Base-by-base conservation (phyloP, 169 alveolate species). In the Plasmodium falciparum region DNA sequence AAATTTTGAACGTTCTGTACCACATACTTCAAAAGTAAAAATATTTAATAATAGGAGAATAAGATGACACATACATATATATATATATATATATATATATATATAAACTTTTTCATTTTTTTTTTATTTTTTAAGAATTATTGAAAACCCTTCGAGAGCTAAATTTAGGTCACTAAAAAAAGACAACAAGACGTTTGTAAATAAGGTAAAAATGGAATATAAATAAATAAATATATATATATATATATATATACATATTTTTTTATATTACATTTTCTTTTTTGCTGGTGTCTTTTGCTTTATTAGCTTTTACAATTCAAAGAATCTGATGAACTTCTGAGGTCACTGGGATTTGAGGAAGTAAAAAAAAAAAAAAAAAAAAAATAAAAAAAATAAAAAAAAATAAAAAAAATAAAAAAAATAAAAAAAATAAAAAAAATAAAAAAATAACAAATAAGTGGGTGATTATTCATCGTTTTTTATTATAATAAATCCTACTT, bases 21-120 rank as follows among this genome's bases (percentile, higher is more conserved):
- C 89, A 76, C 54, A 76, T 76, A 50, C 69, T 76, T 76, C 76
- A 66, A 66, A 76, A 76, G 89, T 76, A 76, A 76, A 76, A 76
- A 59, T 29, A 29, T 24, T 15, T 49, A 20, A 70, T 29, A 9
- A 50, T 9, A 66, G 24, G 43, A 49, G 24, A 54, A 0, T 29
- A 33, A 75, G 9, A 52, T 39, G 26, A 75, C 20, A 54, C 9
- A 61, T 65, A 3, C 8, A 33, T 76, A 71, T 63, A 29, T 39
- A 9, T 63, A 8, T 43, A 1, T 63, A 33, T 76, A 71, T 63
- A 29, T 39, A 9, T 63, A 8, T 43, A 1, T 63, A 26, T 24
- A 43, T 17, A n/a, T 45, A 72, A 26, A 72, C n/a, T 9, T 49
- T 43, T 47, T 17, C 39, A 39, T 45, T 74, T 49, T 0, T 45